These are phyloP conservation scores for Codiaeum variegatum DNA, from an alignment of 441 rosid genomes.

Conservation along the genomic window DNA sequence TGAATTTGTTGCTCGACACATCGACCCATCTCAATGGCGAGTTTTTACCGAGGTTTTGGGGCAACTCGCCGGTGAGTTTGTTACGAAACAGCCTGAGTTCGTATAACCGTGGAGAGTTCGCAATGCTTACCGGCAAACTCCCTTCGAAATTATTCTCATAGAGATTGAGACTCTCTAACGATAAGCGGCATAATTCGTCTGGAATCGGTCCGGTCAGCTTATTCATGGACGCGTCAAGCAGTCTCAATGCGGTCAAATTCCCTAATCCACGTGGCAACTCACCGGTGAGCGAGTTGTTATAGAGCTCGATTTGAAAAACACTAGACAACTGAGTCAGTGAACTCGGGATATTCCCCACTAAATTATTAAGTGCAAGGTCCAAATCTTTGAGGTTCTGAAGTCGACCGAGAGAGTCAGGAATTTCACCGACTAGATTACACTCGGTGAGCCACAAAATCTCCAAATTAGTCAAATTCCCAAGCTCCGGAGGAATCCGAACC, in stretches of 20 bases:
- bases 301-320: slow-evolving; percentile 83
- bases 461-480: slow-evolving; percentile 70
- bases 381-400: slow-evolving; percentile 67
- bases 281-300: slow-evolving; percentile 84
- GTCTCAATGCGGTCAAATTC: slow-evolving; percentile 53
- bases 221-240: slow-evolving; percentile 87
- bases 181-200: slow-evolving; percentile 61
- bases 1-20: slow-evolving; percentile 61
- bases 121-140: slow-evolving; percentile 54
- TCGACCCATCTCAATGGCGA: slow-evolving; percentile 75
- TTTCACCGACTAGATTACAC: slow-evolving; percentile 66
- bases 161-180: slow-evolving; percentile 73
- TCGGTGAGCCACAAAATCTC: slow-evolving; percentile 90
- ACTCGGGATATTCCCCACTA: slow-evolving; percentile 61
- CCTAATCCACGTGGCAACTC: slow-evolving; percentile 59
- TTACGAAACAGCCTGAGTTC: slow-evolving; percentile 76
- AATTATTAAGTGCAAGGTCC: slow-evolving; percentile 73
- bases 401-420: slow-evolving; percentile 76
- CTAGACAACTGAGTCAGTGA: slow-evolving; percentile 55
- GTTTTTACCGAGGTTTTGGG: slow-evolving; percentile 61
- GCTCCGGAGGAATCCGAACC: slow-evolving; percentile 76
- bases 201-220: slow-evolving; percentile 61
- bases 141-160: slow-evolving; percentile 73
- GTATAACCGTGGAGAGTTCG: slow-evolving; percentile 58
- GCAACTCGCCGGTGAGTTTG: slow-evolving; percentile 59